phyloP scores from a whole-genome alignment of 2,329 filamentous ascomycete species.

The Exserohilum rostratum region DNA sequence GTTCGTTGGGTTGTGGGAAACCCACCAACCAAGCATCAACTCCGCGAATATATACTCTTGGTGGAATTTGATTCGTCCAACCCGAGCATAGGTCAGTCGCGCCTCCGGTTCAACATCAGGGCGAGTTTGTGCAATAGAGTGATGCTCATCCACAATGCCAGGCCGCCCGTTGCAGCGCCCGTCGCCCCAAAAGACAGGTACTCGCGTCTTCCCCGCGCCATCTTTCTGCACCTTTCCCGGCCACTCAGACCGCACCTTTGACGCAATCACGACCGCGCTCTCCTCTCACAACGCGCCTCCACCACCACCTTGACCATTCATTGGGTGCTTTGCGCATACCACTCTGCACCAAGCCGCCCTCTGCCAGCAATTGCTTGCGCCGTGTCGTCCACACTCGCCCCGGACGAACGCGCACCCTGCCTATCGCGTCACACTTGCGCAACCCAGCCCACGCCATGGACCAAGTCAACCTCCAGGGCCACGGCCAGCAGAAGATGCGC shows the following conservation, averaged over 20 bases:
- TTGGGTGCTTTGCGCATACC: conserved; percentile 29
- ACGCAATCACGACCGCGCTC: conserved; percentile 42
- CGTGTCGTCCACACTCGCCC: conserved; percentile 13
- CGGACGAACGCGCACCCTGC: conserved; percentile 32
- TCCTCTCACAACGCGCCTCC: conserved; percentile 38
- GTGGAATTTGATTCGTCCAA: conserved; percentile 23
- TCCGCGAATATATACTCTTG: conserved; percentile 18
- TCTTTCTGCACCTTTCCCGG: conserved; percentile 28
- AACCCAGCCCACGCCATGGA: conserved; percentile 43
- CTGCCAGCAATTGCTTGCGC: conserved; percentile 3
- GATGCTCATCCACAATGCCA: conserved; percentile 21
- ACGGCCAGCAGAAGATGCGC: conserved; percentile 48
- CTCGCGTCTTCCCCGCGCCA: conserved; percentile 27
- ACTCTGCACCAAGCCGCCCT: conserved; percentile 29
- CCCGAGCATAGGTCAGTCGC: conserved; percentile 20
- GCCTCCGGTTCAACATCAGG: conserved; percentile 7
- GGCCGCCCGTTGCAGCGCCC: conserved; percentile 14
- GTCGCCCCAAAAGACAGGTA: conserved; percentile 8
- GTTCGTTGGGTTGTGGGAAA: conserved; percentile 23
- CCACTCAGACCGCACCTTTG: conserved; percentile 43
- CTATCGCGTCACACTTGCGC: conserved; percentile 42
- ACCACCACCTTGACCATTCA: conserved; percentile 24
- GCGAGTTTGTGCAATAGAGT: conserved; percentile 8
- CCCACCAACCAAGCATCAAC: conserved; percentile 26
- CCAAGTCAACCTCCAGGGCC: conserved; percentile 44